Percentiles rank a stretch among this genome's conserved stretches.
Conservation (phyloP, 2,329 filamentous ascomycete species). For the Diaporthe sp. region DNA sequence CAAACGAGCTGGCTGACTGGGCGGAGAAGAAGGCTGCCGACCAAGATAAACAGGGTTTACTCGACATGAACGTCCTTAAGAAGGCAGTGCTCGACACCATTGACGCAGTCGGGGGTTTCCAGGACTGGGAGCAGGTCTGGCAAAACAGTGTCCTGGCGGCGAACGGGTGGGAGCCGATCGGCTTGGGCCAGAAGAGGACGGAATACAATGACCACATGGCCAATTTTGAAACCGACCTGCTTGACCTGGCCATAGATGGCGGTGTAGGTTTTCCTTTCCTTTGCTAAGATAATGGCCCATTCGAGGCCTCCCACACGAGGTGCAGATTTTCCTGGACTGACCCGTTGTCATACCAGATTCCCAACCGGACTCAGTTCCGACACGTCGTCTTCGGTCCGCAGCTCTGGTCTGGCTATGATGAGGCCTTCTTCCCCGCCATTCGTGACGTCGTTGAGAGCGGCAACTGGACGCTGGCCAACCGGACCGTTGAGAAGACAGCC, state of each 20-base stretch:
- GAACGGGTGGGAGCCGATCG: slow-evolving; percentile 80
- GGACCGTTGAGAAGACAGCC: slow-evolving; percentile 78
- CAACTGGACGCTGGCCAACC: slow-evolving; percentile 76
- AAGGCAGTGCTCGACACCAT: slow-evolving; percentile 72
- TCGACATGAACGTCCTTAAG: slow-evolving; percentile 69
- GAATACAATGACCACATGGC: slow-evolving; percentile 84
- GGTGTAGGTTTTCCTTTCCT: slow-evolving; percentile 70
- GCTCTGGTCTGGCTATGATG: slow-evolving; percentile 76
- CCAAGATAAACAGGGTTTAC: slow-evolving; percentile 44
- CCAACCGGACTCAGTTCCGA: slow-evolving; percentile 91
- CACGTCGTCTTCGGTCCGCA: slow-evolving; percentile 91
- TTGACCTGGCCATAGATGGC: slow-evolving; percentile 78
- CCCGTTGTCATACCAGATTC: slow-evolving; percentile 64
- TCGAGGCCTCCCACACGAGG: neutral
- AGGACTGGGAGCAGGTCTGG: slow-evolving; percentile 83
- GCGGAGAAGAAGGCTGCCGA: slow-evolving; percentile 63
- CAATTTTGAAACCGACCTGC: slow-evolving; percentile 82
- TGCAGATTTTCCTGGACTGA: neutral
- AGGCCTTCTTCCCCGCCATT: slow-evolving; percentile 83
- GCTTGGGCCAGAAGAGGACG: slow-evolving; percentile 74
- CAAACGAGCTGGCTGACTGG: slow-evolving; percentile 75
- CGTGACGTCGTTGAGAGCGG: slow-evolving; percentile 79
- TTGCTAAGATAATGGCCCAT: neutral
- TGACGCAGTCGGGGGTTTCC: slow-evolving; percentile 71
- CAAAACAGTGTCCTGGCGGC: slow-evolving; percentile 75